Conservation (phyloP, 257 asterid genomes). For the Ligustrum vulgare region DNA sequence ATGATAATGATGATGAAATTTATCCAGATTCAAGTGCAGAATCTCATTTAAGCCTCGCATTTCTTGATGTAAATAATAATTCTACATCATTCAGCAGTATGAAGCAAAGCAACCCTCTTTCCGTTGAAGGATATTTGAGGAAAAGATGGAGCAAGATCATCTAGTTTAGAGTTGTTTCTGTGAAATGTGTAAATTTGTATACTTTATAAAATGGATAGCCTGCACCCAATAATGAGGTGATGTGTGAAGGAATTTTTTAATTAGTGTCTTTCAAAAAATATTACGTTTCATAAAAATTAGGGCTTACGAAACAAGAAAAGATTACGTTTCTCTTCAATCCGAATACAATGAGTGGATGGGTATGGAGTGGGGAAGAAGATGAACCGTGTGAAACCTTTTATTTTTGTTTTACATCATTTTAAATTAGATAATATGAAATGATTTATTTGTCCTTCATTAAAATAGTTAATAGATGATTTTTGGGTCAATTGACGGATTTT, state of each 20-base stretch:
- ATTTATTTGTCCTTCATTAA: too few relatives aligned
- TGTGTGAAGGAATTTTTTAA: slow-evolving; percentile 18
- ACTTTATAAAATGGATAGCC: background rate
- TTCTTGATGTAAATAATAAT: slow-evolving; percentile 59
- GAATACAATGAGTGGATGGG: too few relatives aligned
- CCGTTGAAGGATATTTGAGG: slow-evolving; percentile 64
- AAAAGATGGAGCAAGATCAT: slow-evolving; percentile 78
- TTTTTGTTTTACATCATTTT: too few relatives aligned
- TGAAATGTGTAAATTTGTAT: background rate
- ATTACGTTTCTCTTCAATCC: too few relatives aligned
- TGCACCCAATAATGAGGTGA: slow-evolving; percentile 65
- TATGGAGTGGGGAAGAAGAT: too few relatives aligned
- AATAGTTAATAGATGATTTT: too few relatives aligned
- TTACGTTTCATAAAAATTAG: too few relatives aligned
- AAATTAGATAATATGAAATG: too few relatives aligned
- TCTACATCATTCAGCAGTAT: slow-evolving; percentile 68
- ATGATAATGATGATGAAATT: slow-evolving; percentile 70
- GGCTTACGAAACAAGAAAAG: too few relatives aligned
- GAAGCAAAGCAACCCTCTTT: slow-evolving; percentile 72
- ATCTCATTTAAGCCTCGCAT: slow-evolving; percentile 77
- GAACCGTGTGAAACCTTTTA: too few relatives aligned
- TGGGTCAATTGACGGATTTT: too few relatives aligned
- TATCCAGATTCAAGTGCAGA: slow-evolving; percentile 80
- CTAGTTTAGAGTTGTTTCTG: slow-evolving; percentile 50
- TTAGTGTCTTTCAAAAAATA: background rate